Base-by-base conservation (phyloP, 148 eudicot genomes). In the Oxyria digyna region DNA sequence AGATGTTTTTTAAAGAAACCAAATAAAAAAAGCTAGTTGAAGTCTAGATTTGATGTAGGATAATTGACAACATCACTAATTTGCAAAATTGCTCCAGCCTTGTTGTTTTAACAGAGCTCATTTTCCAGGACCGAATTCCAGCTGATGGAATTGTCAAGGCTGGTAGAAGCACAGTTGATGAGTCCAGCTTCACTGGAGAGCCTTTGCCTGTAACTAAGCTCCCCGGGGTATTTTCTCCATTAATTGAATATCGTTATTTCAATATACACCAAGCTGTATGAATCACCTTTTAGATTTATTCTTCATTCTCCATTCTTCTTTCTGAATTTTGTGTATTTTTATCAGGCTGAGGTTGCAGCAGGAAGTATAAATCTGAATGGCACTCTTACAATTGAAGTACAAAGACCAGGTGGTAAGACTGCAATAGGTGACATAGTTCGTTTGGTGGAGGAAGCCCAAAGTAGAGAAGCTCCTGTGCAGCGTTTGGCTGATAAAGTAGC, bases 401-500 rank as follows among this genome's bases (percentile, higher is more conserved):
- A 40, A 76, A 85, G 91, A 73, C 89, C 97, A 45, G 97, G 99
- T 77, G 97, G 99, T 46, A 91, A 95, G 78, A 88, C 93, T 33
- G 77, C 91, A 49, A 95, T 95, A 82, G 99, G 89, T 32, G 88
- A 91, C 77, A 95, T 95, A 70, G 93, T 95, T 78, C 91, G 97
- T 52, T 79, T 95, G 62, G 99, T 95, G 38, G 98, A 88, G 81
- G 93, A 84, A 82, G 99, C 99, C 50, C 99, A 95, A 69, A 82
- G 88, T 67, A 87, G 96, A 70, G 97, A 95, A 81, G 97, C 99
- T 81, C 99, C 99, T 67, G 91, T 95, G 50, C 99, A 95, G 78
- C 89, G 96, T 62, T 72, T 95, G 78, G 97, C 99, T 76, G 97
- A 95, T 71, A 91, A 91, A 87, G 96, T 95, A 71, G 97, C 99